These are phyloP conservation scores for Ophiostoma populinum DNA, from an alignment of 2,329 filamentous ascomycete genomes.

Conservation along the genomic window DNA sequence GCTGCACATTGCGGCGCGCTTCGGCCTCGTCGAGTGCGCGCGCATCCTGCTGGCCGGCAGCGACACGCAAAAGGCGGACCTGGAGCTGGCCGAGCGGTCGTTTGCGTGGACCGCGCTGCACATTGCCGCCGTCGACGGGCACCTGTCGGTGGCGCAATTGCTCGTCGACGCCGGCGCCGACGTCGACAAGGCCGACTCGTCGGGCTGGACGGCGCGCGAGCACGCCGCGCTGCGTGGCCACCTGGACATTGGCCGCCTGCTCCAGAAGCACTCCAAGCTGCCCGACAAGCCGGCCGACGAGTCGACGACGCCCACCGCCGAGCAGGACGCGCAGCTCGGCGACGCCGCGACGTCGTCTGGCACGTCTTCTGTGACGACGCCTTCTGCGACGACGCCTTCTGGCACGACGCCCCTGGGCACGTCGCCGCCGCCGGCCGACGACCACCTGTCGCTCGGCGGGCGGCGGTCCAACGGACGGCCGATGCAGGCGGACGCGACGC, in stretches of 20 bases:
- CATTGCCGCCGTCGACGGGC: constrained; percentile 79
- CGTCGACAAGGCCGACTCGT: constrained; percentile 58
- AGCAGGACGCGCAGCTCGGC: neutral
- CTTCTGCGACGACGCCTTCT: no score
- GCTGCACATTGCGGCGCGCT: constrained; percentile 77
- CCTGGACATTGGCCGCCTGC: constrained; percentile 55
- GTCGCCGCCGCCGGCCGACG: constrained; percentile 30
- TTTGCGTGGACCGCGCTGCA: constrained; percentile 95
- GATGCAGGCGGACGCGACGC: constrained; percentile 16
- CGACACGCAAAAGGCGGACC: constrained; percentile 47
- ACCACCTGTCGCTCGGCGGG: constrained; percentile 41
- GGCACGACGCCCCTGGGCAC: neutral
- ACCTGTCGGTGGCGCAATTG: constrained; percentile 55
- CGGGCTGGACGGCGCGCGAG: constrained; percentile 86
- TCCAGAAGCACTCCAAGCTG: constrained; percentile 35
- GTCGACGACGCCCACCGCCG: no score
- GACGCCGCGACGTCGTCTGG: neutral
- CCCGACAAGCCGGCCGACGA: constrained; percentile 11
- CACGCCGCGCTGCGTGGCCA: constrained; percentile 85
- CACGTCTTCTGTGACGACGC: no score
- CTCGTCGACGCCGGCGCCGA: constrained; percentile 66
- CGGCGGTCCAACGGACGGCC: constrained; percentile 32
- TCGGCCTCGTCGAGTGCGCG: constrained; percentile 69
- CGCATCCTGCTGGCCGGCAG: constrained; percentile 57
- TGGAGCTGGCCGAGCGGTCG: constrained; percentile 50